Evolutionary conservation across 1,139 yeast species (phyloP).

Genomic region (Nakaseomyces sp.): DNA sequence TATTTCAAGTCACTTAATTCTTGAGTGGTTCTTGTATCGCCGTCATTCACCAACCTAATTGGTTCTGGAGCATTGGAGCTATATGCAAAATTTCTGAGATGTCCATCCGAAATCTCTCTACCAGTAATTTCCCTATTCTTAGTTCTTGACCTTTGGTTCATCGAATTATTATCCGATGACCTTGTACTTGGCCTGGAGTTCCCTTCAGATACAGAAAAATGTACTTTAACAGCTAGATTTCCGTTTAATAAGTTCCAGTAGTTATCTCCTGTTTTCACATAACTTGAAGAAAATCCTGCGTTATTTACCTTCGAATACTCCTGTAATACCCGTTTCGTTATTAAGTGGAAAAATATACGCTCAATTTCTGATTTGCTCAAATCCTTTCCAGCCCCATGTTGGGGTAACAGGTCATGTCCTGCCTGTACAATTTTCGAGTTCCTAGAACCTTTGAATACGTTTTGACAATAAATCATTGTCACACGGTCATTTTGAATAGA

Average conservation of each 20-base stretch:
- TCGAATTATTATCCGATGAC: constrained; percentile 12
- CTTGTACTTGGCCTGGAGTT: constrained; percentile 16
- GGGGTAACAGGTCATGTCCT: constrained; percentile 52
- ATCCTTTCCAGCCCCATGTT: constrained; percentile 63
- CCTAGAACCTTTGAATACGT: constrained; percentile 70
- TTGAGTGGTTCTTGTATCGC: constrained; percentile 24
- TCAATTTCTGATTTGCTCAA: constrained; percentile 63
- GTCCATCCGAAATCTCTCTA: constrained; percentile 20
- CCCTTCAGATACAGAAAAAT: constrained; percentile 30
- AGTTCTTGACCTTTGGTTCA: background rate
- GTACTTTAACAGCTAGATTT: constrained; percentile 39
- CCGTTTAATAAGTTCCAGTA: constrained; percentile 43
- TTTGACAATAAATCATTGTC: constrained; percentile 75
- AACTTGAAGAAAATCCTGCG: constrained; percentile 75
- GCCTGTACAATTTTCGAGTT: constrained; percentile 49
- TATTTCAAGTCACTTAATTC: constrained; percentile 24
- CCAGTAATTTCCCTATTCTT: constrained; percentile 5
- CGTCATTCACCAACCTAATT: constrained; percentile 15
- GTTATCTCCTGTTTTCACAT: constrained; percentile 51
- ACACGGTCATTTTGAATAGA: constrained; percentile 51
- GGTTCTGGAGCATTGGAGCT: constrained; percentile 10
- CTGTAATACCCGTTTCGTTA: constrained; percentile 56
- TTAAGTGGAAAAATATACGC: constrained; percentile 68
- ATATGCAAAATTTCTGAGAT: constrained; percentile 23
- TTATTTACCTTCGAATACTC: constrained; percentile 67